Evolutionary conservation across 2,329 filamentous ascomycete genomes (phyloP).

Genomic region (Aaosphaeria arxii): DNA sequence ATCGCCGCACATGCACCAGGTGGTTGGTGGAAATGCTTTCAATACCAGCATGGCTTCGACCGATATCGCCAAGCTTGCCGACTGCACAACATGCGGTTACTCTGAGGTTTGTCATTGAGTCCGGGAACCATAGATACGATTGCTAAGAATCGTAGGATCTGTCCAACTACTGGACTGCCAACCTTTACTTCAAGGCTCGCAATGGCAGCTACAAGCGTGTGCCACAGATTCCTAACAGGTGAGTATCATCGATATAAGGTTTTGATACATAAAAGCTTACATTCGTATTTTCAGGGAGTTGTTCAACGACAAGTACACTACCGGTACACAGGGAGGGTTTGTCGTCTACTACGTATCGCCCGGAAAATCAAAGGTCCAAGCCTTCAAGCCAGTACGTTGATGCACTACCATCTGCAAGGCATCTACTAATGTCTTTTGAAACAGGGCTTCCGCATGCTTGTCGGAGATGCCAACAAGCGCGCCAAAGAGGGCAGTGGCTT

Average conservation of each 20-base stretch:
- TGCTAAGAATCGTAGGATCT: constrained; percentile 2
- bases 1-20: constrained; percentile 10
- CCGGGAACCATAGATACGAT: too few relatives aligned
- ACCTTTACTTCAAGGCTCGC: constrained; percentile 30
- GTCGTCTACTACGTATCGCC: constrained; percentile 50
- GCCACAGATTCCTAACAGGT: constrained; percentile 23
- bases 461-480: constrained; percentile 37
- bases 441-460: constrained; percentile 47
- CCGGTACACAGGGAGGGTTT: constrained; percentile 38
- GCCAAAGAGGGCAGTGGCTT: constrained; percentile 8
- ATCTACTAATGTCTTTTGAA: not conserved
- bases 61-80: constrained; percentile 4
- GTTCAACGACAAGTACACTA: constrained; percentile 30
- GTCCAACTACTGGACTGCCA: constrained; percentile 33
- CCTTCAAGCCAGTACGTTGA: constrained; percentile 34
- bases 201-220: constrained; percentile 33
- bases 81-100: constrained; percentile 6
- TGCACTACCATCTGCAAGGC: not conserved
- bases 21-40: constrained; percentile 10
- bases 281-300: constrained; percentile 38
- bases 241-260: not conserved
- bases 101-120: constrained; percentile 1
- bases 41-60: constrained; percentile 6
- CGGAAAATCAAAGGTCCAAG: constrained; percentile 39
- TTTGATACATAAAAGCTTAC: not conserved